Conservation (phyloP, 2,329 filamentous ascomycete genomes). For the Penicillium sp. region DNA sequence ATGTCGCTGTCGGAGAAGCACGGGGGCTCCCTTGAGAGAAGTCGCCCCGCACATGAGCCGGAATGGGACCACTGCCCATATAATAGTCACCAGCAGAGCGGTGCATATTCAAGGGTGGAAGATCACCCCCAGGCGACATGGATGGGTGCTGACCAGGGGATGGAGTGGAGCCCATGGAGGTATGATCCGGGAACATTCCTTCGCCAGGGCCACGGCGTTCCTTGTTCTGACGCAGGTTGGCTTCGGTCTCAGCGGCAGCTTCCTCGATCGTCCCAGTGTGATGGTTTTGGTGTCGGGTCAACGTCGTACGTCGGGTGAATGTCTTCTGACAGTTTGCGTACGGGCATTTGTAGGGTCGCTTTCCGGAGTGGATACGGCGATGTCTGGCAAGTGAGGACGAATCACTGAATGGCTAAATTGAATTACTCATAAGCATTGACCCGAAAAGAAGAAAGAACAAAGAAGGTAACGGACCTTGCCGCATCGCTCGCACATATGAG, state of each 20-base stretch:
- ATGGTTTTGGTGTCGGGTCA: slow-evolving; percentile 93
- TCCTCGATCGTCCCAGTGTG: slow-evolving; percentile 95
- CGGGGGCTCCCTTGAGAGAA: slow-evolving; percentile 69
- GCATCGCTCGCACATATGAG: slow-evolving; percentile 94
- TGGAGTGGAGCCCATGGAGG: slow-evolving; percentile 62
- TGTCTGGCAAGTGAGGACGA: slow-evolving; percentile 92
- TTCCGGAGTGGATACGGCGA: slow-evolving; percentile 91
- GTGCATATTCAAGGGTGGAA: slow-evolving; percentile 69
- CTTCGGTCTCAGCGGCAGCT: slow-evolving; percentile 82
- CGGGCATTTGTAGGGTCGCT: slow-evolving; percentile 94
- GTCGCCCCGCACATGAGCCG: slow-evolving; percentile 76
- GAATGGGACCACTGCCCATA: slow-evolving; percentile 75
- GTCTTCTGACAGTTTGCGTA: slow-evolving; percentile 98
- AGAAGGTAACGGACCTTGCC: slow-evolving; percentile 70
- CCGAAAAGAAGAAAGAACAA: not conserved
- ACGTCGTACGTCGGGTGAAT: slow-evolving; percentile 89
- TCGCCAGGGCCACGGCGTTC: slow-evolving; percentile 40
- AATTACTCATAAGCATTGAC: not conserved
- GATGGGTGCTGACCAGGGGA: slow-evolving; percentile 80
- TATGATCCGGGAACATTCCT: slow-evolving; percentile 45
- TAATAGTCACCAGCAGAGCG: slow-evolving; percentile 72
- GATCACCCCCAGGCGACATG: slow-evolving; percentile 74
- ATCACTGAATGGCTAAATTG: slow-evolving; percentile 82
- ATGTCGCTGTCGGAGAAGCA: slow-evolving; percentile 61
- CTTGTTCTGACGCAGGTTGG: slow-evolving; percentile 66